Evolutionary conservation across 352 stramenopile species (phyloP).

Genomic region (Blastocystis sp.): DNA sequence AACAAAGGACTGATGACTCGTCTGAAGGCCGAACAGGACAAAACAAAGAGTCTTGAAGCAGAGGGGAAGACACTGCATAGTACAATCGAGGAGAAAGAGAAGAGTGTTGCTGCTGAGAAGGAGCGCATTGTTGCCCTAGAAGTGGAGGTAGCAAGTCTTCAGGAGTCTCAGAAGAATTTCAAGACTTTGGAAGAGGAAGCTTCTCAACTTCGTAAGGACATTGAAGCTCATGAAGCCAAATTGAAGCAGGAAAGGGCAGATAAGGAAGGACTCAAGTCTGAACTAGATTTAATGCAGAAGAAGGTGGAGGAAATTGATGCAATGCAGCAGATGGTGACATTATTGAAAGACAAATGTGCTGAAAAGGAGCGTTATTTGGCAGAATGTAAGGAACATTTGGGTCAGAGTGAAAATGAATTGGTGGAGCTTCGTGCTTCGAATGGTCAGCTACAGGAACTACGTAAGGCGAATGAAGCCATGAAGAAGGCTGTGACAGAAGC

Average conservation of each 20-base stretch:
- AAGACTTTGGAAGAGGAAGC: neutral
- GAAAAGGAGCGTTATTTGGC: constrained; percentile 78
- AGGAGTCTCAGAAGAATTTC: constrained; percentile 48
- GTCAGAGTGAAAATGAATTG: constrained; percentile 75
- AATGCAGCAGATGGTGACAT: constrained; percentile 76
- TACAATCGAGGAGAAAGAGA: constrained; percentile 39
- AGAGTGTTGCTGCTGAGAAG: constrained; percentile 23
- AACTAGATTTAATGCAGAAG: constrained; percentile 29
- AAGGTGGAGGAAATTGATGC: constrained; percentile 70
- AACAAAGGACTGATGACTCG: constrained; percentile 42
- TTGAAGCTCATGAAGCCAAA: constrained; percentile 6
- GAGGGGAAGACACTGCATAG: constrained; percentile 5
- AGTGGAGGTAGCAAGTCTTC: constrained; percentile 75
- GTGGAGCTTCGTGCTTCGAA: constrained; percentile 72
- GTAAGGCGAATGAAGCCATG: constrained; percentile 4
- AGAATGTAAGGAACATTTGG: constrained; percentile 78
- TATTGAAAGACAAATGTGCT: constrained; percentile 75
- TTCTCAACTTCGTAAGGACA: constrained; percentile 25
- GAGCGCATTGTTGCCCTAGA: constrained; percentile 68
- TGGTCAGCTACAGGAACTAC: neutral
- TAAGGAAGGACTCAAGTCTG: constrained; percentile 9
- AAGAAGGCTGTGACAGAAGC: constrained; percentile 15
- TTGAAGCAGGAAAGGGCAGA: constrained; percentile 39
- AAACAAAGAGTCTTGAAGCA: neutral
- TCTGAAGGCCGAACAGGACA: constrained; percentile 23